phyloP scores from a whole-genome alignment of 2,329 filamentous ascomycete genomes.

The Penicillium sp. region DNA sequence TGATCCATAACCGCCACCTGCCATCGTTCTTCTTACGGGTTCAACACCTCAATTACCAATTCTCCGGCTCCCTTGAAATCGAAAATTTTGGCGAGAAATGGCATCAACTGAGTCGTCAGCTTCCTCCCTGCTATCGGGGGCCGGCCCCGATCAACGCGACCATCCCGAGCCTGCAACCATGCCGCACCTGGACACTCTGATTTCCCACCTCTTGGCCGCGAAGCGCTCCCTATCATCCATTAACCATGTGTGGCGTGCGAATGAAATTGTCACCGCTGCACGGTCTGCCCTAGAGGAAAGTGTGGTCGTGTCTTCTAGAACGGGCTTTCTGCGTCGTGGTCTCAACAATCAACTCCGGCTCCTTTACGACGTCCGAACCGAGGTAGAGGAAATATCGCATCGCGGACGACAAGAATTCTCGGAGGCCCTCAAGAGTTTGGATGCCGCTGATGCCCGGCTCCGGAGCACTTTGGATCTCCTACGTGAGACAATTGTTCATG shows the following conservation, averaged over 20 bases:
- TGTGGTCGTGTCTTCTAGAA: slow-evolving; percentile 67
- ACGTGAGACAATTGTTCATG: slow-evolving; percentile 57
- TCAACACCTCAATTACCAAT: too few relatives aligned
- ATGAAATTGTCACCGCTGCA: slow-evolving; percentile 76
- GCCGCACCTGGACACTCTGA: slow-evolving; percentile 67
- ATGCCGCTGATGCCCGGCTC: slow-evolving; percentile 58
- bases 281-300: slow-evolving; percentile 74
- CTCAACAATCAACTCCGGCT: slow-evolving; percentile 52
- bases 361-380: slow-evolving; percentile 44
- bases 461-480: slow-evolving; percentile 55
- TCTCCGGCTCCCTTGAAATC: too few relatives aligned
- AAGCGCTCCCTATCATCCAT: slow-evolving; percentile 86
- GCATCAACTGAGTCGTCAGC: slow-evolving; percentile 31
- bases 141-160: slow-evolving; percentile 11
- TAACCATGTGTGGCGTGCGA: slow-evolving; percentile 76
- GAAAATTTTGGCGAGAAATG: too few relatives aligned
- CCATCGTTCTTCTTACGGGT: too few relatives aligned
- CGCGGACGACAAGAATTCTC: slow-evolving; percentile 46
- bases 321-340: slow-evolving; percentile 63
- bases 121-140: slow-evolving; percentile 25
- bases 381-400: slow-evolving; percentile 44
- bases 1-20: too few relatives aligned
- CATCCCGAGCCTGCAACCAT: slow-evolving; percentile 21
- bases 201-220: slow-evolving; percentile 78
- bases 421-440: slow-evolving; percentile 54